Evolutionary conservation across 129 eudicot genomes (phyloP), one percentile per base, ranked within the genome.

Genomic region (Lactuca sativa): DNA sequence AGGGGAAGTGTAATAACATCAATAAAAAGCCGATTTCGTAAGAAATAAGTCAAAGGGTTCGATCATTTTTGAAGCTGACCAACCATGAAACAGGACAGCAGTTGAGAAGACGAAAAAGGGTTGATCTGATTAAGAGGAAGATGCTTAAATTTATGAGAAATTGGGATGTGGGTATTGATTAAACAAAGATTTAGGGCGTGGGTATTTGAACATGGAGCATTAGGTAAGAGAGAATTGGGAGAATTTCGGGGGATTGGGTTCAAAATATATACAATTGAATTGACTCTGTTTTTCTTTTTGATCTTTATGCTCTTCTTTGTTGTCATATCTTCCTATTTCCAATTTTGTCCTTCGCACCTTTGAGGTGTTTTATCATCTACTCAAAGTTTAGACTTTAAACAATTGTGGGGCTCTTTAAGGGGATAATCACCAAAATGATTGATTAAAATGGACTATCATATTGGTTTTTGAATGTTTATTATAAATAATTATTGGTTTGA

Each of bases 231-330:
- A 72, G 78, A 74, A 81, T 55, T 49, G 25, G 78, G 64, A 69
- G 76, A 76, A 76, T 69, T 76, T 64, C 73, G 83, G 82, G 90
- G 76, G 79, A 82, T 77, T 80, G 79, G 55, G 38, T 74, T 84
- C 62, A 32, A 69, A 82, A 83, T 41, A 61, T 76, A 68, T 69
- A 79, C 57, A 40, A 66, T 30, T 64, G 82, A 67, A 33, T 43
- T 64, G 82, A 74, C 82, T 74, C 74, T 57, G 75, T 52, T 62
- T 73, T 75, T 17, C 44, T 47, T 3, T 21, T 37, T 56, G 6
- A 62, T 72, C 32, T 67, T 54, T 71, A 57, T 36, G 32, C 17
- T 36, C 62, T 69, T 67, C 75, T 51, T 58, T 57, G 63, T 31
- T 64, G 80, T 38, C 63, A 74, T 65, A 57, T 54, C 38, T 56